Evolutionary conservation across 345 rosid species (phyloP).

Genomic region (Boechera retrofracta): DNA sequence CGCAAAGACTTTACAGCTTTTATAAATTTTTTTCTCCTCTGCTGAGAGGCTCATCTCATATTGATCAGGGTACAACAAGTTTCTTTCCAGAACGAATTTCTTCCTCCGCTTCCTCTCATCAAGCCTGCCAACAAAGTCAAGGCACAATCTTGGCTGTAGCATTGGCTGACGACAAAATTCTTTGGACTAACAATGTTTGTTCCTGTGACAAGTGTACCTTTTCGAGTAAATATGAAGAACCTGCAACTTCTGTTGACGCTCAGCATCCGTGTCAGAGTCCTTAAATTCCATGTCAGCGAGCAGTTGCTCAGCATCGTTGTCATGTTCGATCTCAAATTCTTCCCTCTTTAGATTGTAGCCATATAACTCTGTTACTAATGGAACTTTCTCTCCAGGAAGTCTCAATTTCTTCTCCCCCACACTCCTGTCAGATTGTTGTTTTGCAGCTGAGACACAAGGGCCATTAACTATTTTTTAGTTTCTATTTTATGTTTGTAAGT

Average conservation of each 20-base stretch:
- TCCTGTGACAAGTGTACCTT: slow-evolving; percentile 55
- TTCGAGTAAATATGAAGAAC: slow-evolving; percentile 82
- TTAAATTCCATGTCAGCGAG: slow-evolving; percentile 95
- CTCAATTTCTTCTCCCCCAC: slow-evolving; percentile 89
- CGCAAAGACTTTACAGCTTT: slow-evolving; percentile 75
- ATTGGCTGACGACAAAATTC: slow-evolving; percentile 6
- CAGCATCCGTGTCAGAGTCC: slow-evolving; percentile 77
- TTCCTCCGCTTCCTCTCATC: slow-evolving; percentile 98
- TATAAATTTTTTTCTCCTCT: slow-evolving; percentile 73
- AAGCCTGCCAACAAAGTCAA: slow-evolving; percentile 62
- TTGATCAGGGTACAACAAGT: slow-evolving; percentile 72
- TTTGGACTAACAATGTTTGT: background rate
- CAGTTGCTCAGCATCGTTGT: slow-evolving; percentile 93
- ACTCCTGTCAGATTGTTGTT: slow-evolving; percentile 78
- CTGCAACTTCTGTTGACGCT: slow-evolving; percentile 75
- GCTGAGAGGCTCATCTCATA: slow-evolving; percentile 72
- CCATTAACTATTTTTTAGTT: slow-evolving; percentile 15
- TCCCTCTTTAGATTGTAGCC: slow-evolving; percentile 91
- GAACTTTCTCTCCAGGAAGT: slow-evolving; percentile 70
- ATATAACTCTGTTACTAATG: slow-evolving; percentile 72
- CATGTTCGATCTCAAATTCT: slow-evolving; percentile 95
- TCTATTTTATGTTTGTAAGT: background rate
- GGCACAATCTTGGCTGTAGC: slow-evolving; percentile 19
- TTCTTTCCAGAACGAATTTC: slow-evolving; percentile 85
- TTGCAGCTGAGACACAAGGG: slow-evolving; percentile 48